Percentiles rank a stretch among this genome's conserved stretches.
Conservation (phyloP, 2,329 filamentous ascomycete genomes). For the Lachnellula hyalina region DNA sequence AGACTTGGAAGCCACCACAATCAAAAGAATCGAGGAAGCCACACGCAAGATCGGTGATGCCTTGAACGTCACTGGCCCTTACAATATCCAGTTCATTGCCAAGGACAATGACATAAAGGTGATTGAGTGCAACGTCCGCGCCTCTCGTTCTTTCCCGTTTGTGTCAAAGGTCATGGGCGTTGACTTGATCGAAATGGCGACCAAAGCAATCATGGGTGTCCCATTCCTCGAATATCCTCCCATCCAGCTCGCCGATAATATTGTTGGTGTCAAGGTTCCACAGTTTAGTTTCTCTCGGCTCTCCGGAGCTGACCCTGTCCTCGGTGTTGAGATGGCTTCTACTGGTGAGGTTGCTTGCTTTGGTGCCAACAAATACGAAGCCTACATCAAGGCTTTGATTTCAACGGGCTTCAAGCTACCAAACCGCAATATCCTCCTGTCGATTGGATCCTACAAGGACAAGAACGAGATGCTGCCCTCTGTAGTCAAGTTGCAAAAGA, state of each 20-base stretch:
- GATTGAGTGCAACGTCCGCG: constrained; percentile 97
- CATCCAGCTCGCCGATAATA: constrained; percentile 68
- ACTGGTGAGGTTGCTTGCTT: constrained; percentile 98
- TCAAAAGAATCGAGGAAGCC: constrained; percentile 86
- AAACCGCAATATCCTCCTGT: constrained; percentile 90
- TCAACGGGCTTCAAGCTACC: constrained; percentile 96
- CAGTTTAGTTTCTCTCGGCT: constrained; percentile 99
- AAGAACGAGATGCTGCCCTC: constrained; percentile 97
- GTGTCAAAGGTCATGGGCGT: constrained; percentile 98
- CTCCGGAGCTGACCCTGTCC: constrained; percentile 89
- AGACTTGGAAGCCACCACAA: constrained; percentile 84
- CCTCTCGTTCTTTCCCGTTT: constrained; percentile 94
- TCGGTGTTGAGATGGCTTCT: constrained; percentile 98
- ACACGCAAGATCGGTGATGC: constrained; percentile 92
- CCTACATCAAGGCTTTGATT: constrained; percentile 92
- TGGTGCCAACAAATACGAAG: constrained; percentile 92
- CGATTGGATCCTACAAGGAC: constrained; percentile 95
- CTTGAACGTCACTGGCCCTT: constrained; percentile 91
- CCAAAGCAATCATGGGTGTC: constrained; percentile 87
- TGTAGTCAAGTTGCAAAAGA: constrained; percentile 78
- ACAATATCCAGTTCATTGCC: constrained; percentile 99
- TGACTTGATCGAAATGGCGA: constrained; percentile 97
- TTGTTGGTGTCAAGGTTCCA: constrained; percentile 94
- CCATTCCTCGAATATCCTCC: constrained; percentile 79
- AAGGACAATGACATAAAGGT: constrained; percentile 99